Conservation (phyloP, 2,329 filamentous ascomycete genomes). For the Fusarium longipes region DNA sequence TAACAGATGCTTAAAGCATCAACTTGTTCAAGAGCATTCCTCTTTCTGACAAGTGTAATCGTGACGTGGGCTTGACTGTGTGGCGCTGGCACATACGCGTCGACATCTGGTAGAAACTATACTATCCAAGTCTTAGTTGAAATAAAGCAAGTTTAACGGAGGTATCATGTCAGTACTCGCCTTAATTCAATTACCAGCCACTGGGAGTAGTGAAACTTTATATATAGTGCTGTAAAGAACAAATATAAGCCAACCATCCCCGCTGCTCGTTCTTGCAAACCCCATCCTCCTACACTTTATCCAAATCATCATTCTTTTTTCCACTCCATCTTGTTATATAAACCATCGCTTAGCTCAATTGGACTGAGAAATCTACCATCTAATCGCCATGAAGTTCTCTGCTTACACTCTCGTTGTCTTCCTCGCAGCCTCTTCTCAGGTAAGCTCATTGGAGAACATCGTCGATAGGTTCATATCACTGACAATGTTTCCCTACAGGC, state of each 20-base stretch:
- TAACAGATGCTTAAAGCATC: background rate
- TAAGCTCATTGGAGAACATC: background rate
- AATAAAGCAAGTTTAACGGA: background rate
- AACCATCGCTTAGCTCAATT: background rate
- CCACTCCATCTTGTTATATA: background rate
- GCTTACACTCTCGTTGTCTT: background rate
- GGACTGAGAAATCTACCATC: background rate
- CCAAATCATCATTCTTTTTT: background rate
- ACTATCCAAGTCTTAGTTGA: too few relatives aligned
- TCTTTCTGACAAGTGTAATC: background rate
- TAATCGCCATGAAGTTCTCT: background rate
- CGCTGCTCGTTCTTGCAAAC: too few relatives aligned
- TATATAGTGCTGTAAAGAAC: too few relatives aligned
- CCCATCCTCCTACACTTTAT: too few relatives aligned
- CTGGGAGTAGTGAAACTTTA: too few relatives aligned
- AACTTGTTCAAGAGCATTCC: too few relatives aligned
- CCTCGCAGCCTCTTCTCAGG: background rate
- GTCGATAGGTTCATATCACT: background rate
- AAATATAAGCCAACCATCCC: too few relatives aligned
- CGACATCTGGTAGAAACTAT: too few relatives aligned
- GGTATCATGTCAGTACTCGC: too few relatives aligned
- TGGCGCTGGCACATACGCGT: background rate
- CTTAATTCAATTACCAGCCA: too few relatives aligned
- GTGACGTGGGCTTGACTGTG: background rate
- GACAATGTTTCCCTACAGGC: background rate